phyloP scores from a whole-genome alignment of 116 monocot species.

The Posidonia oceanica region DNA sequence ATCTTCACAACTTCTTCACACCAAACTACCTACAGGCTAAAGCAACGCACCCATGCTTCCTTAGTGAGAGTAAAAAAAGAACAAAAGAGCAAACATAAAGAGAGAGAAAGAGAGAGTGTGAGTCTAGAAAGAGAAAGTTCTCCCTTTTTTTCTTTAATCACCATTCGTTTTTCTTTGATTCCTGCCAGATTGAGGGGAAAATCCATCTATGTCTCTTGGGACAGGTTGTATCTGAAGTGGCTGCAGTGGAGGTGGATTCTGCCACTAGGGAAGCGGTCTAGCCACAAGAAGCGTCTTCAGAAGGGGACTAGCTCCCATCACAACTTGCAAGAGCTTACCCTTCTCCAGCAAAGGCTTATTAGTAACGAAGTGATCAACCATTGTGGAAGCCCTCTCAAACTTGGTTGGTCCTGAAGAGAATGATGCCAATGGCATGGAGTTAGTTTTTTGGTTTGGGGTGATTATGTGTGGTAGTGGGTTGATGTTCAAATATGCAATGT shows the following conservation, averaged over 20 bases:
- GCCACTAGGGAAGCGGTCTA: conserved; percentile 40
- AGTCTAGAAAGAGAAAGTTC: too few relatives aligned
- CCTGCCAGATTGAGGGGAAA: too few relatives aligned
- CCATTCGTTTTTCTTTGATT: too few relatives aligned
- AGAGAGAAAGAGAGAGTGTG: too few relatives aligned
- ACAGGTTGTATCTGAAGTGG: background rate
- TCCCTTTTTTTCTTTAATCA: too few relatives aligned
- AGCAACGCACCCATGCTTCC: too few relatives aligned
- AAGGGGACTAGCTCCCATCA: conserved; percentile 44
- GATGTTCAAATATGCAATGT: background rate
- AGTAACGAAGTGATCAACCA: background rate
- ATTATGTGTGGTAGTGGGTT: background rate
- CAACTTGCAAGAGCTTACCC: conserved; percentile 33
- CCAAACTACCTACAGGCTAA: too few relatives aligned
- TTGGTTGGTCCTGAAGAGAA: background rate
- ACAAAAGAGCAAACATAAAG: too few relatives aligned
- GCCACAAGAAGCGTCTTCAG: conserved; percentile 41
- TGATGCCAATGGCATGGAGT: background rate
- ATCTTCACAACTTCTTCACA: too few relatives aligned
- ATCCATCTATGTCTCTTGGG: too few relatives aligned
- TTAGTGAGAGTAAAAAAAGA: too few relatives aligned
- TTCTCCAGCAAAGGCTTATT: conserved; percentile 20
- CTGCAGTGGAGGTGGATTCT: conserved; percentile 35
- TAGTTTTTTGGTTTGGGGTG: background rate
- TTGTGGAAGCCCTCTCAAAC: background rate